Conservation (phyloP, 352 stramenopile species). For the Blastocystis hominis region DNA sequence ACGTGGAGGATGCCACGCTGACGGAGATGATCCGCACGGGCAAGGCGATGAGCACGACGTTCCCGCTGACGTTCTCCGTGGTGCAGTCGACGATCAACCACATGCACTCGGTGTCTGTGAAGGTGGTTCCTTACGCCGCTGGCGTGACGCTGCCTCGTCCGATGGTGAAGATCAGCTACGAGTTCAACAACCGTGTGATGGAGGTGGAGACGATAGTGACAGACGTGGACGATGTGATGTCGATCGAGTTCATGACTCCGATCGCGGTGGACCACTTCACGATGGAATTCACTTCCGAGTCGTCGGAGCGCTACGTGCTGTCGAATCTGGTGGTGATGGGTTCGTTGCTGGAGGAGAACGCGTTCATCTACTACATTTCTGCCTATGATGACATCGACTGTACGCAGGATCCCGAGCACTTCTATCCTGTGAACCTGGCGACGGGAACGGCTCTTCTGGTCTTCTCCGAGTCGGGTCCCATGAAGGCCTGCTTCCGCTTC, state of each 20-base stretch:
- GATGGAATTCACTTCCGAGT: background rate
- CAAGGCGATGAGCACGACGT: background rate
- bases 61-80: conserved; percentile 32
- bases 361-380: conserved; percentile 47
- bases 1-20: background rate
- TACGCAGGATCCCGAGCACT: background rate
- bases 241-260: background rate
- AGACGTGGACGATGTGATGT: background rate
- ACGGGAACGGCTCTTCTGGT: conserved; percentile 12
- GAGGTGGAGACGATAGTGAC: background rate
- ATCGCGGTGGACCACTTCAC: background rate
- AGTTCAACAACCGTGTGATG: background rate
- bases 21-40: background rate
- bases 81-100: background rate
- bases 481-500: conserved; percentile 56
- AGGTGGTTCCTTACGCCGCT: background rate
- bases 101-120: background rate
- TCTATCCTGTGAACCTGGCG: conserved; percentile 21
- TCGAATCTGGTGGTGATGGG: background rate
- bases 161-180: background rate
- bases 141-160: conserved; percentile 22
- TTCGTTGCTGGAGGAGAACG: background rate
- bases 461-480: conserved; percentile 27
- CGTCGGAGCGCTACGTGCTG: background rate
- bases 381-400: background rate